These are phyloP conservation scores for Apiotrichum akiyoshidainum DNA, from an alignment of 1,284 basidiomycete species.

Conservation along the genomic window DNA sequence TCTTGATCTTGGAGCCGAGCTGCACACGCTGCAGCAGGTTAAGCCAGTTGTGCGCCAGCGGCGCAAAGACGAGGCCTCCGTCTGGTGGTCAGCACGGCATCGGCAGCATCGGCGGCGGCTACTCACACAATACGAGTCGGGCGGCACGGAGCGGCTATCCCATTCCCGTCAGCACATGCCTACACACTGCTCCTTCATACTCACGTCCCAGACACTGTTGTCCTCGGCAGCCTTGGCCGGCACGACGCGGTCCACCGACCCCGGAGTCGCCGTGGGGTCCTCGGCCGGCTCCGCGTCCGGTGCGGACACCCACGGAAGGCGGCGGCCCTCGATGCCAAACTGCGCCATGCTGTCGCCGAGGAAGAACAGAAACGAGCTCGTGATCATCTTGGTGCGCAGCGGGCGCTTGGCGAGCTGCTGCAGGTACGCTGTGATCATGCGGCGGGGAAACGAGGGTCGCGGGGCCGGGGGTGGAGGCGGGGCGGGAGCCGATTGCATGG, in stretches of 20 bases:
- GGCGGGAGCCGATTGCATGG: not conserved
- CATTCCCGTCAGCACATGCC: conserved; percentile 4
- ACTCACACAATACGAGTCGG: not conserved
- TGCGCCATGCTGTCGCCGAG: conserved; percentile 21
- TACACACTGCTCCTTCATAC: not conserved
- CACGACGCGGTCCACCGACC: not conserved
- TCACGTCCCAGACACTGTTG: not conserved
- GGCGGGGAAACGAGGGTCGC: conserved; percentile 1
- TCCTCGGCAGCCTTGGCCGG: not conserved
- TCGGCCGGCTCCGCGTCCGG: not conserved
- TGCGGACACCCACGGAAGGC: not conserved
- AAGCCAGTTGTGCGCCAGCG: conserved; percentile 21
- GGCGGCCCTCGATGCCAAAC: conserved; percentile 22
- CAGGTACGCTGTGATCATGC: conserved; percentile 9
- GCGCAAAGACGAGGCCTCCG: conserved; percentile 16
- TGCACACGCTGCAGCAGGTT: conserved; percentile 14
- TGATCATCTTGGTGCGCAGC: conserved; percentile 23
- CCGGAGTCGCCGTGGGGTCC: not conserved
- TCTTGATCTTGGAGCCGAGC: conserved; percentile 8
- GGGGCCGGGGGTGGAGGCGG: not conserved
- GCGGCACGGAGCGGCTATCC: not conserved
- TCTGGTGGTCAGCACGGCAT: conserved; percentile 7
- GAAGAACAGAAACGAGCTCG: conserved; percentile 11
- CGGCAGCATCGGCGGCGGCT: not conserved
- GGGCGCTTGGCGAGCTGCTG: conserved; percentile 8